These are phyloP conservation scores for Wickerhamiella brachini DNA, from an alignment of 805 yeast genomes.

Conservation along the genomic window DNA sequence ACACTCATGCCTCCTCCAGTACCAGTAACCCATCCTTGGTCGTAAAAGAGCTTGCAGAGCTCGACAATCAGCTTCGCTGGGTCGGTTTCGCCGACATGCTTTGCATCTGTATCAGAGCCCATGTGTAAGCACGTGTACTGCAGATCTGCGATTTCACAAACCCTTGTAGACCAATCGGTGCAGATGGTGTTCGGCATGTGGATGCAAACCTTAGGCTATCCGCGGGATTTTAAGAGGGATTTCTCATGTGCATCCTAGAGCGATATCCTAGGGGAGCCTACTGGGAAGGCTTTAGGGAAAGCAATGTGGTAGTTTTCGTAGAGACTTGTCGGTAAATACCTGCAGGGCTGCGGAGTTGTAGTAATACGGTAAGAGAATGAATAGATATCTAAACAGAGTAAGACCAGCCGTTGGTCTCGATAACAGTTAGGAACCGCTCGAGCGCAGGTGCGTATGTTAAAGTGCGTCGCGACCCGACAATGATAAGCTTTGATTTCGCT, in stretches of 20 bases:
- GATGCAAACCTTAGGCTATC: background rate
- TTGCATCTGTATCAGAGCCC: constrained; percentile 19
- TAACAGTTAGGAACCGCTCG: background rate
- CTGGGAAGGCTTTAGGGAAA: too few relatives aligned
- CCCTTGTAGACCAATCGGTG: background rate
- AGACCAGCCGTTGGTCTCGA: constrained; percentile 1
- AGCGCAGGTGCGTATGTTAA: constrained; percentile 20
- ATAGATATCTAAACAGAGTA: background rate
- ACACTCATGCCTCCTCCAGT: constrained; percentile 94
- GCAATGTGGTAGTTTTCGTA: too few relatives aligned
- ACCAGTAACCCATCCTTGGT: constrained; percentile 85
- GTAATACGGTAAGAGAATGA: background rate
- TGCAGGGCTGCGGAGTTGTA: too few relatives aligned
- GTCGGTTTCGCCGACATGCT: constrained; percentile 36
- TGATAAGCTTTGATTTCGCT: constrained; percentile 68
- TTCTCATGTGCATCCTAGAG: too few relatives aligned
- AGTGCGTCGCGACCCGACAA: constrained; percentile 66
- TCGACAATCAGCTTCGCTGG: constrained; percentile 81
- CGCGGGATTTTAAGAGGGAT: background rate
- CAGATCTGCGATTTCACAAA: background rate
- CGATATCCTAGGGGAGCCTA: too few relatives aligned
- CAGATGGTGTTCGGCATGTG: background rate
- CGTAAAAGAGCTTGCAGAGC: constrained; percentile 60
- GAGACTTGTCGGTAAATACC: too few relatives aligned
- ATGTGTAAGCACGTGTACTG: constrained; percentile 6